These are phyloP conservation scores for Drosera spatulata DNA, from an alignment of 179 eudicot species.

Conservation along the genomic window DNA sequence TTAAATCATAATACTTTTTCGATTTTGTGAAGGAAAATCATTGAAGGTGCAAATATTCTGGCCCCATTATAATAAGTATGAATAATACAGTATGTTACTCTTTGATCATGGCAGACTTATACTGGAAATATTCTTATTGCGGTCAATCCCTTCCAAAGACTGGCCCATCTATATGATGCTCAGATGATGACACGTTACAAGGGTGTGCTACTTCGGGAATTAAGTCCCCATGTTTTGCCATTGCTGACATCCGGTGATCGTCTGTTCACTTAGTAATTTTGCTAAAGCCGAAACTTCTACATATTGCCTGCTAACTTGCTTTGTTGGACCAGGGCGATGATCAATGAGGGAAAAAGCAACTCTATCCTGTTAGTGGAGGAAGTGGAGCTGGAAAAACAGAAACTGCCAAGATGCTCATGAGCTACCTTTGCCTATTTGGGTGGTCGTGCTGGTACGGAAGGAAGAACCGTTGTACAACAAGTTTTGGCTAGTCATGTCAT, in stretches of 20 bases:
- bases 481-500: slow-evolving; percentile 50
- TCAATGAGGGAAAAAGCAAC: slow-evolving; percentile 83
- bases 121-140: slow-evolving; percentile 96
- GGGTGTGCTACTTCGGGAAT: slow-evolving; percentile 83
- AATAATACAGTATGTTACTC: slow-evolving; percentile 36
- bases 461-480: slow-evolving; percentile 93
- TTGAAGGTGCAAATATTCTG: slow-evolving; percentile 29
- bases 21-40: slow-evolving; percentile 22
- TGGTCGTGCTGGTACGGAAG: slow-evolving; percentile 81
- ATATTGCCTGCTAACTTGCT: slow-evolving; percentile 9
- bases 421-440: slow-evolving; percentile 91
- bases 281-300: neutral
- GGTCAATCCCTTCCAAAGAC: slow-evolving; percentile 91
- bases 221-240: slow-evolving; percentile 96
- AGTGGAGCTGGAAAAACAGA: slow-evolving; percentile 99
- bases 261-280: neutral
- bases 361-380: slow-evolving; percentile 96
- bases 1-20: slow-evolving; percentile 9
- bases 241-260: slow-evolving; percentile 81
- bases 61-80: slow-evolving; percentile 9
- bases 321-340: slow-evolving; percentile 59
- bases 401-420: slow-evolving; percentile 99
- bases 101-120: slow-evolving; percentile 80
- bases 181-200: slow-evolving; percentile 94
- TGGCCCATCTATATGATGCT: slow-evolving; percentile 73